These are phyloP conservation scores for Calycina herbarum DNA, from an alignment of 2,329 filamentous ascomycete species.

Conservation along the genomic window DNA sequence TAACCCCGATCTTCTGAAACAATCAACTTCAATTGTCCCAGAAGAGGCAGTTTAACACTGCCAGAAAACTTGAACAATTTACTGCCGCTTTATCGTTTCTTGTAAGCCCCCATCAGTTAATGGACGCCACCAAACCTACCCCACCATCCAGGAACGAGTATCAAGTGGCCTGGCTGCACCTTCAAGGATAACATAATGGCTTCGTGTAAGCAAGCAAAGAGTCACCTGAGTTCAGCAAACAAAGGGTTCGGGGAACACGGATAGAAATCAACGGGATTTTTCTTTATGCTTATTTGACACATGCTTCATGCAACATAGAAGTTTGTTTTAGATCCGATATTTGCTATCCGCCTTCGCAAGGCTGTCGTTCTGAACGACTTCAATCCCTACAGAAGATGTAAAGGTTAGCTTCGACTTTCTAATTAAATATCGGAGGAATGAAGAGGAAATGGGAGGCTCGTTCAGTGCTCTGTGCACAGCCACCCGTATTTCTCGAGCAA, in stretches of 20 bases:
- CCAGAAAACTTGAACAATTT: no score
- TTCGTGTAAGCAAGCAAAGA: slow-evolving; percentile 7
- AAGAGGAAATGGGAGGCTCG: neutral
- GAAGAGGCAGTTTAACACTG: no score
- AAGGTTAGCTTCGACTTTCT: neutral
- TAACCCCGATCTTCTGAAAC: no score
- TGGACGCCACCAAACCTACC: slow-evolving; percentile 14
- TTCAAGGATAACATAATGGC: slow-evolving; percentile 7
- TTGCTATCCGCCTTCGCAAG: slow-evolving; percentile 44
- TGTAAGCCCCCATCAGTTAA: neutral
- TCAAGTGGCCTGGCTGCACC: slow-evolving; percentile 9
- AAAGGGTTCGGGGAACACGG: slow-evolving; percentile 1
- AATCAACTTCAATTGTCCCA: no score
- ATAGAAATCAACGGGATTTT: neutral
- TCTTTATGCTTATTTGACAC: slow-evolving; percentile 9
- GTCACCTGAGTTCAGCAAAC: slow-evolving; percentile 8
- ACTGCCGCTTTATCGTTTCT: no score
- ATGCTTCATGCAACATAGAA: neutral
- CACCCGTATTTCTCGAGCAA: no score
- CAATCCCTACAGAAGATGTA: slow-evolving; percentile 48
- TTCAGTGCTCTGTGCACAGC: no score
- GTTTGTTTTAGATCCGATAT: slow-evolving; percentile 15
- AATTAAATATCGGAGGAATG: neutral
- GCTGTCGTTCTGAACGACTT: slow-evolving; percentile 76
- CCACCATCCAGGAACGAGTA: slow-evolving; percentile 25